These are phyloP conservation scores for Knoxdaviesia capensis DNA, from an alignment of 2,329 filamentous ascomycete species.

Conservation along the genomic window DNA sequence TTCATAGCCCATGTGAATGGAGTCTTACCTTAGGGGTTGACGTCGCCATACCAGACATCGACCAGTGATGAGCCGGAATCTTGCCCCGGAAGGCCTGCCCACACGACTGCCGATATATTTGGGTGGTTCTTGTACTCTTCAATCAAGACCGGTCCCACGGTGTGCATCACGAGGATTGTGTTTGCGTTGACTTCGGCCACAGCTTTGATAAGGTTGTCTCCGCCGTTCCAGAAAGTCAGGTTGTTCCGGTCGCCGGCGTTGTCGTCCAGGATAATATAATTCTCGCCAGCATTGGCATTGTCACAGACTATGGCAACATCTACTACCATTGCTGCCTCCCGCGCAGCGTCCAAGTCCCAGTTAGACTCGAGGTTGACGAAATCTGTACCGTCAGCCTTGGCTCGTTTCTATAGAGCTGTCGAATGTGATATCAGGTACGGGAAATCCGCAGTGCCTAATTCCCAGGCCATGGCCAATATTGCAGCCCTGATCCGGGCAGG, in stretches of 20 bases:
- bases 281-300: constrained; percentile 53
- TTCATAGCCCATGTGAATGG: constrained; percentile 39
- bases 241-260: constrained; percentile 45
- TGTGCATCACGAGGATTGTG: constrained; percentile 46
- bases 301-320: constrained; percentile 44
- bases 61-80: constrained; percentile 57
- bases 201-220: constrained; percentile 32
- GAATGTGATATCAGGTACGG: constrained; percentile 45
- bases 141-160: constrained; percentile 37
- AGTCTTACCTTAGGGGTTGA: constrained; percentile 33
- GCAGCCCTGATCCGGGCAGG: constrained; percentile 40
- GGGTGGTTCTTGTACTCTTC: constrained; percentile 43
- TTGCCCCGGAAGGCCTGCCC: constrained; percentile 57
- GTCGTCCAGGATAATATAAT: constrained; percentile 44
- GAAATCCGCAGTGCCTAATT: constrained; percentile 37
- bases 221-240: constrained; percentile 42
- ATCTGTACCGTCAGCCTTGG: constrained; percentile 27
- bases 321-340: constrained; percentile 31
- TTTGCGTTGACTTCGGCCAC: constrained; percentile 38
- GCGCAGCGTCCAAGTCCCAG: constrained; percentile 30
- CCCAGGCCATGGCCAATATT: constrained; percentile 49
- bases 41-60: constrained; percentile 52
- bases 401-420: constrained; percentile 40
- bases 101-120: constrained; percentile 49
- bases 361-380: constrained; percentile 14